Conservation (phyloP, 163 green algal species). For the Chlamydomonas reinhardtii region DNA sequence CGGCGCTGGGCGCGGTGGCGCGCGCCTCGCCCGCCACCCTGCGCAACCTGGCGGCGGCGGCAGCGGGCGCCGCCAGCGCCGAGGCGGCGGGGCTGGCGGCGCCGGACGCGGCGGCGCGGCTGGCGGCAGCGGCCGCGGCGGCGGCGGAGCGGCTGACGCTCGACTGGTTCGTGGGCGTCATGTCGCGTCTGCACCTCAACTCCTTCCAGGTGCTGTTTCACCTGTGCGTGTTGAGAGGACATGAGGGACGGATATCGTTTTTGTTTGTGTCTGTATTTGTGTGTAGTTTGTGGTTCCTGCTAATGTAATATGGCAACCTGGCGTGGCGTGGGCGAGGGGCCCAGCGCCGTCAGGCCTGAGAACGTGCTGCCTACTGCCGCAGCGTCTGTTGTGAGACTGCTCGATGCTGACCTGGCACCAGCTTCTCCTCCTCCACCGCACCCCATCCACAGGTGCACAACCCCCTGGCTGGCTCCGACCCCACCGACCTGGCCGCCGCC, state of each 20-base stretch:
- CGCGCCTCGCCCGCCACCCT: no score
- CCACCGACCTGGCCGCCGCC: slow-evolving; percentile 16
- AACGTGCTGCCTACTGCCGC: no score
- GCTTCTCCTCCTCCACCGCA: no score
- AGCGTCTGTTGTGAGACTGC: no score
- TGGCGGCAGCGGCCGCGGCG: slow-evolving; percentile 2
- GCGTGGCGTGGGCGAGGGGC: no score
- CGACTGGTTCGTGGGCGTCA: slow-evolving; percentile 57
- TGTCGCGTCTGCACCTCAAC: slow-evolving; percentile 66
- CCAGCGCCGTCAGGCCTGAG: no score
- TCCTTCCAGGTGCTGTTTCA: slow-evolving; percentile 46
- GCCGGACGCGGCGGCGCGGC: background rate
- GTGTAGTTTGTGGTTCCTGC: no score
- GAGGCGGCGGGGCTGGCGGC: background rate
- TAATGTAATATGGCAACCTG: no score
- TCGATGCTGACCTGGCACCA: no score
- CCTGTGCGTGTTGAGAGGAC: background rate
- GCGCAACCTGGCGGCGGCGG: slow-evolving; percentile 4
- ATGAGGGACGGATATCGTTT: no score
- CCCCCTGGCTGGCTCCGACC: slow-evolving; percentile 4
- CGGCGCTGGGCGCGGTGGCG: slow-evolving; percentile 17
- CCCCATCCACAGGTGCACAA: slow-evolving; percentile 16
- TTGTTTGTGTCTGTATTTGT: no score
- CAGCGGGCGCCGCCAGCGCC: background rate
- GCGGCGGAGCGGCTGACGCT: slow-evolving; percentile 30